Evolutionary conservation across 257 asterid genomes (phyloP).

Genomic region (Primulina eburnea): DNA sequence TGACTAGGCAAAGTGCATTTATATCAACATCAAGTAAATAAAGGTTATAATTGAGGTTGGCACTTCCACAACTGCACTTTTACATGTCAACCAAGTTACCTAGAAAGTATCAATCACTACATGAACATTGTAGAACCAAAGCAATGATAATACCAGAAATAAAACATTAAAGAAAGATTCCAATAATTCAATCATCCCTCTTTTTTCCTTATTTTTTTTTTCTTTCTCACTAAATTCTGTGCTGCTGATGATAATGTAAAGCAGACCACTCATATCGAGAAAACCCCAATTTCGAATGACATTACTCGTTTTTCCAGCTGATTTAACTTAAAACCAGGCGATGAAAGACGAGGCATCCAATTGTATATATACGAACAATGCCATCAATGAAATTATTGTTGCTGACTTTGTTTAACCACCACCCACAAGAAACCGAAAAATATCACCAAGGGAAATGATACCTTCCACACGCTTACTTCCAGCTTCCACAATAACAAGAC

Average conservation of each 20-base stretch:
- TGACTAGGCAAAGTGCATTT: background rate
- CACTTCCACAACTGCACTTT: background rate
- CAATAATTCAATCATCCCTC: background rate
- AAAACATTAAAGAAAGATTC: background rate
- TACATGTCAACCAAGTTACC: background rate
- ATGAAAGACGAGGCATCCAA: background rate
- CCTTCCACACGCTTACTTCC: background rate
- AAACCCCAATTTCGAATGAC: background rate
- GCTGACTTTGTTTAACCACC: background rate
- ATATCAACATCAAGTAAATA: background rate
- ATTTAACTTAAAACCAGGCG: background rate
- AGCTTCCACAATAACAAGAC: background rate
- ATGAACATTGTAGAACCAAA: background rate
- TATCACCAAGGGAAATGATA: conserved; percentile 1
- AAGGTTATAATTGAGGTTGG: background rate
- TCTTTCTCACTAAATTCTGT: background rate
- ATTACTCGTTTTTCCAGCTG: background rate
- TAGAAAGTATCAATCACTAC: background rate
- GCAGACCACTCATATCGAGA: background rate
- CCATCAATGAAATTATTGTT: background rate
- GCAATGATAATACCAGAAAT: background rate
- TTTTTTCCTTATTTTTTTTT: background rate
- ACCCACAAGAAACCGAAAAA: conserved; percentile 4
- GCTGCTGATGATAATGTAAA: background rate
- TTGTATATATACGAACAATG: background rate